Percentiles rank a stretch among this genome's conserved stretches.
phyloP scores from a whole-genome alignment of 306 rosid species.

The Medicago ruthenica region DNA sequence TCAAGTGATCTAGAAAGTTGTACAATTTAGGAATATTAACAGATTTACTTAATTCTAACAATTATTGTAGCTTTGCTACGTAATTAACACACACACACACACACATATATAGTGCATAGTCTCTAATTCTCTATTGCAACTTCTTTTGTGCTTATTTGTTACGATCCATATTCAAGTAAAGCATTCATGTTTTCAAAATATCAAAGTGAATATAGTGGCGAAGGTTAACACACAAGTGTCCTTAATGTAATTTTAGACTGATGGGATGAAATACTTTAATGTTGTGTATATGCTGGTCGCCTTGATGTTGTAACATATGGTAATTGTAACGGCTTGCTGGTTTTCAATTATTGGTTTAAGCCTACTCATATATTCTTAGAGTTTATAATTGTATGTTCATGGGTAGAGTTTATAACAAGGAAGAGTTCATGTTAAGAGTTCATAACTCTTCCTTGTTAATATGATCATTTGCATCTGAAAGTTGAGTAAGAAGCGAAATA shows the following conservation, averaged over 20 bases:
- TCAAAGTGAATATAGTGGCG: constrained; percentile 16
- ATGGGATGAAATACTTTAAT: too few species aligned
- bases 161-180: constrained; percentile 1
- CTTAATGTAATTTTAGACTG: constrained; percentile 13
- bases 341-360: too few species aligned
- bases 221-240: constrained; percentile 5
- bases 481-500: constrained; percentile 6
- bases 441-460: background rate
- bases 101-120: constrained; percentile 1
- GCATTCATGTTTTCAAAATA: constrained; percentile 17
- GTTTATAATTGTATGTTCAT: too few species aligned
- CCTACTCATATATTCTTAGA: too few species aligned
- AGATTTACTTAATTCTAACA: background rate
- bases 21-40: background rate
- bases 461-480: constrained; percentile 19
- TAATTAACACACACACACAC: background rate
- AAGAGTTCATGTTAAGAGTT: too few species aligned
- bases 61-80: background rate
- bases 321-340: too few species aligned
- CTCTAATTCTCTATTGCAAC: background rate
- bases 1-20: background rate
- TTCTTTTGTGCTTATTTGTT: constrained; percentile 16
- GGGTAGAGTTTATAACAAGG: too few species aligned
- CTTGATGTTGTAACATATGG: too few species aligned
- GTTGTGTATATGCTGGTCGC: too few species aligned